Base-by-base conservation (phyloP, 495 filamentous ascomycete species). In the Penicillium argentinense region DNA sequence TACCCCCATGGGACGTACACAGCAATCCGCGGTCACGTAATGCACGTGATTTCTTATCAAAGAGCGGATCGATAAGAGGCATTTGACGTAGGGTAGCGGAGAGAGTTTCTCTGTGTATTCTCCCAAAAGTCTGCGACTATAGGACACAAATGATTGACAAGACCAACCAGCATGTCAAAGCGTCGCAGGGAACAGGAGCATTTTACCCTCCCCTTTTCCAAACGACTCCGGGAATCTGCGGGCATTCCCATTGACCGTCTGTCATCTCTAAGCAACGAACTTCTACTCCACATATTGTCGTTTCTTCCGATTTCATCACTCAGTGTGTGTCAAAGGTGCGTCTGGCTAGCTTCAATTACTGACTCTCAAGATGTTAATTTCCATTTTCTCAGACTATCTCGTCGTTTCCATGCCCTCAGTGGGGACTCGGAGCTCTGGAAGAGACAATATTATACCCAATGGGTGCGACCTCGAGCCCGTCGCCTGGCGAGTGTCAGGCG, bases 401-500 rank as follows among this genome's bases (percentile, higher is more conserved):
- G 69, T 33, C 86, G 83, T 29, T 88, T 96, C 57, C 75, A 84
- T 54, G 69, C 67, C n/a, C 73, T 98, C 11, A 77, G 88, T 13
- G 77, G 76, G 48, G 93, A 98, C 67, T 85, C 86, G 9, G 89
- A 96, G 61, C 69, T 98, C 38, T 98, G 93, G 93, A 96, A 92
- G 68, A 76, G 78, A 7, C 75, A 87, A 24, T 98, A 95, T 69
- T 96, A 96, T 70, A 77, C 82, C 24, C 83, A 86, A 50, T 98
- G 96, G 68, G 91, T 98, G 8, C 79, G 85, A 39, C 92, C 91
- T 38, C 80, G 90, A 60, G 87, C 87, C 28, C 79, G 82, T 45
- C 81, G 87, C 33, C 81, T 96, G 40, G 87, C 88, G 6, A 86
- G 83, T 25, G 68, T 82, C 26, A 79, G 78, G 52, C 73, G 78